phyloP scores from a whole-genome alignment of 805 yeast species.

The Hanseniaspora hatyaiensis region DNA sequence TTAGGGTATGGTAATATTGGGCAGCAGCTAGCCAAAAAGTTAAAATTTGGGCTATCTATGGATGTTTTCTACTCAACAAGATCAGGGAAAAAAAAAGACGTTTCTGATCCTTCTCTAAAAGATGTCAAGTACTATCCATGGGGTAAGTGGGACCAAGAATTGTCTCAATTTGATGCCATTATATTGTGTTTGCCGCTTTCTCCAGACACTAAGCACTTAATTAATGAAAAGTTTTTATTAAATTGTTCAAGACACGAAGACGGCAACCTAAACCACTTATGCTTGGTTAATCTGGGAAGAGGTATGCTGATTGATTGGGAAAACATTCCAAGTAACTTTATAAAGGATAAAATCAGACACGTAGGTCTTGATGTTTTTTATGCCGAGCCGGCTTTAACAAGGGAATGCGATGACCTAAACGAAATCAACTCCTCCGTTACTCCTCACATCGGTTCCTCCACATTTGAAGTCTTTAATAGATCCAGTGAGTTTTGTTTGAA shows the following conservation, averaged over 20 bases:
- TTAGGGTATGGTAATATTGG: slow-evolving; percentile 58
- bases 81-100: slow-evolving; percentile 26
- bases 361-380: slow-evolving; percentile 54
- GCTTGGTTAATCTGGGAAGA: slow-evolving; percentile 49
- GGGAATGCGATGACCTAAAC: slow-evolving; percentile 6
- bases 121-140: slow-evolving; percentile 30
- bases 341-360: slow-evolving; percentile 35
- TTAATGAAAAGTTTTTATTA: slow-evolving; percentile 34
- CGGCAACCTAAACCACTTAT: slow-evolving; percentile 29
- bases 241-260: slow-evolving; percentile 24
- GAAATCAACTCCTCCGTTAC: slow-evolving; percentile 34
- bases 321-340: slow-evolving; percentile 35
- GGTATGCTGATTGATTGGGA: slow-evolving; percentile 45
- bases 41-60: slow-evolving; percentile 44
- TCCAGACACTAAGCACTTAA: slow-evolving; percentile 39
- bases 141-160: slow-evolving; percentile 22
- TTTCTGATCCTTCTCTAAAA: slow-evolving; percentile 25
- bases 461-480: slow-evolving; percentile 35
- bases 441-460: slow-evolving; percentile 55
- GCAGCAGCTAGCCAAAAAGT: slow-evolving; percentile 39
- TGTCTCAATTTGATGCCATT: slow-evolving; percentile 39
- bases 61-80: slow-evolving; percentile 46
- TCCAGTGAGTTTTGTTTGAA: slow-evolving; percentile 36
- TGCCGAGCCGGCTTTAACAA: slow-evolving; percentile 35
- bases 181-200: slow-evolving; percentile 50